Conservation (phyloP, 331 rosid species). For the Malus hybrid region DNA sequence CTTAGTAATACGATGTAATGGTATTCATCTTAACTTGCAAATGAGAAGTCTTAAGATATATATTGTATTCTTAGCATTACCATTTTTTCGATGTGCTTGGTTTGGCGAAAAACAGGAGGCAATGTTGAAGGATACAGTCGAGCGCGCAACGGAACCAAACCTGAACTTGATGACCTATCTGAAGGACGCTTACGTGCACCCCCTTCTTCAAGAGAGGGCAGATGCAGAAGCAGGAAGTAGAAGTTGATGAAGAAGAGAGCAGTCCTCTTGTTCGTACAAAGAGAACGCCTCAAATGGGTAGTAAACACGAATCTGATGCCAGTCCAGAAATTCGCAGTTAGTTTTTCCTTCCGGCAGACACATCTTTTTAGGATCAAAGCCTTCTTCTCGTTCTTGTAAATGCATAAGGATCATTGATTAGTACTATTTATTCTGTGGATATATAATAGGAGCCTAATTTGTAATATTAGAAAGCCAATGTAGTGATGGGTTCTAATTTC, state of each 20-base stretch:
- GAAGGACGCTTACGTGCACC: slow-evolving; percentile 65
- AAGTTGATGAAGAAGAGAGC: slow-evolving; percentile 68
- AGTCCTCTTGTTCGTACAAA: slow-evolving; percentile 66
- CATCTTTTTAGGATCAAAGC: background rate
- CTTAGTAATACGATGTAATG: accelerated
- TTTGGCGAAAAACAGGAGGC: slow-evolving; percentile 57
- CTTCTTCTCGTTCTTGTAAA: background rate
- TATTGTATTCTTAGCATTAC: background rate
- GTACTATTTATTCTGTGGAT: background rate
- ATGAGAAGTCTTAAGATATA: too few relatives aligned
- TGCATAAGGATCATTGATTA: background rate
- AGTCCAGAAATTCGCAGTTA: slow-evolving; percentile 2
- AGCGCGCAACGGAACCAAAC: slow-evolving; percentile 68
- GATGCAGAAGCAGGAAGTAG: slow-evolving; percentile 11
- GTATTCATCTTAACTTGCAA: accelerated
- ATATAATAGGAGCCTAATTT: too few relatives aligned
- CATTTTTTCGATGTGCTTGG: slow-evolving; percentile 4
- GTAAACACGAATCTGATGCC: slow-evolving; percentile 36
- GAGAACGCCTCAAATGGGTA: slow-evolving; percentile 35
- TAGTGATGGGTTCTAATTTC: too few relatives aligned
- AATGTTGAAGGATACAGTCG: slow-evolving; percentile 88
- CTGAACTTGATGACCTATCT: slow-evolving; percentile 63
- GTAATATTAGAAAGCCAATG: background rate
- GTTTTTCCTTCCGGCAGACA: background rate
- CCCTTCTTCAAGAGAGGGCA: slow-evolving; percentile 43